phyloP scores from a whole-genome alignment of 495 filamentous ascomycete genomes.

The Ramalina peruviana region DNA sequence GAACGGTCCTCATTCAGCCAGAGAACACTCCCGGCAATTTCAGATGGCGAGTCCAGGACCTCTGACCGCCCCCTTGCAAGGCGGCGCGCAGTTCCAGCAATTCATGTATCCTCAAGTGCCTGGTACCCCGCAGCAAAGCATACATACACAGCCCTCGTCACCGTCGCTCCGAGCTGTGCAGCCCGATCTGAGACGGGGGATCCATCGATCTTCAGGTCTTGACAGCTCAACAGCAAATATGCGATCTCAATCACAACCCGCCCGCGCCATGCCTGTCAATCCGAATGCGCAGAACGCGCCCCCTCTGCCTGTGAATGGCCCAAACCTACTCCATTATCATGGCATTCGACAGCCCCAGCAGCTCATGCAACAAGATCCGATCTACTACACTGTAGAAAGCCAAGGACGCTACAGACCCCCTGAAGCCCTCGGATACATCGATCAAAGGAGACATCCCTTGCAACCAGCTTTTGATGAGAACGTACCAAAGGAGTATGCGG shows the following conservation, averaged over 20 bases:
- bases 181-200: conserved; percentile 42
- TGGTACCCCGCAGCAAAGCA: conserved; percentile 32
- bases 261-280: conserved; percentile 33
- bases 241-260: conserved; percentile 54
- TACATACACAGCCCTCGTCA: conserved; percentile 47
- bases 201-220: conserved; percentile 41
- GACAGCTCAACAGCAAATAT: conserved; percentile 39
- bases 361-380: not conserved
- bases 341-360: conserved; percentile 17
- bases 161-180: conserved; percentile 39
- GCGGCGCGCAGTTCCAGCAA: conserved; percentile 34
- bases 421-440: conserved; percentile 13
- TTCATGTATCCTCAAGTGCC: conserved; percentile 33
- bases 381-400: conserved; percentile 5
- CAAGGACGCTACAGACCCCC: conserved; percentile 16
- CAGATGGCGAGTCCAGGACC: conserved; percentile 36
- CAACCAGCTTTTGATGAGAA: conserved; percentile 27
- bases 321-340: conserved; percentile 27
- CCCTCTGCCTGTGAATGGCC: conserved; percentile 22
- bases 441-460: conserved; percentile 8
- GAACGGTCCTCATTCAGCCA: conserved; percentile 28
- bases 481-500: conserved; percentile 45
- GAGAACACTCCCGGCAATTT: conserved; percentile 27
- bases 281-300: conserved; percentile 11
- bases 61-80: conserved; percentile 31